These are phyloP conservation scores for Persicaria maculosa DNA, from an alignment of 148 eudicot genomes.

Conservation along the genomic window DNA sequence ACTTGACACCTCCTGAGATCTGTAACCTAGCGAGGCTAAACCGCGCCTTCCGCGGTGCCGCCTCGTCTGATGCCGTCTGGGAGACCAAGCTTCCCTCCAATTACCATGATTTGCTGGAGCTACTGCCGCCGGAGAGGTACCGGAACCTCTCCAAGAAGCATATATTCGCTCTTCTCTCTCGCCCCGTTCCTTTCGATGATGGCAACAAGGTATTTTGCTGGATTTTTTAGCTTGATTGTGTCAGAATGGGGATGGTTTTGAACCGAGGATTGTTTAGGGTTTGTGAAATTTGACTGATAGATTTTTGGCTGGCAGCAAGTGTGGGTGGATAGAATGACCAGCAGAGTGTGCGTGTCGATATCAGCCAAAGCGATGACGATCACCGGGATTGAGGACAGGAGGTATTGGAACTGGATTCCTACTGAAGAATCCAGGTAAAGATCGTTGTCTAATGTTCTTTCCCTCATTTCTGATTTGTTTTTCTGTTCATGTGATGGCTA, in stretches of 20 bases:
- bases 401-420: constrained; percentile 94
- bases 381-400: constrained; percentile 89
- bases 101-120: constrained; percentile 48
- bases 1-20: constrained; percentile 84
- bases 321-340: constrained; percentile 84
- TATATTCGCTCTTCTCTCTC: constrained; percentile 56
- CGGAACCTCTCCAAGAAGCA: constrained; percentile 51
- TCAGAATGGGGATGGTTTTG: constrained; percentile 4
- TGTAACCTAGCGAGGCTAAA: constrained; percentile 86
- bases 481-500: constrained; percentile 5
- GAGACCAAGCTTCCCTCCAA: constrained; percentile 62
- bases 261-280: constrained; percentile 6
- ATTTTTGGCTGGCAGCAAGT: constrained; percentile 46
- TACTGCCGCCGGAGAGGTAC: constrained; percentile 33
- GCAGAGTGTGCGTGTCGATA: constrained; percentile 72
- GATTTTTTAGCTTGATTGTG: background rate
- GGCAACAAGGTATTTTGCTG: constrained; percentile 41
- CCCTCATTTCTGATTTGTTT: constrained; percentile 11
- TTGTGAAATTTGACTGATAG: background rate
- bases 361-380: constrained; percentile 77
- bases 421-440: constrained; percentile 89
- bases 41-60: constrained; percentile 87
- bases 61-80: constrained; percentile 88
- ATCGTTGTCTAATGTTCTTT: background rate
- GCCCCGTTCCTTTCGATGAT: constrained; percentile 53